Percentiles rank a stretch among this genome's conserved stretches.
Conservation (phyloP, 352 stramenopile genomes). For the Elongisporangium undulatum region DNA sequence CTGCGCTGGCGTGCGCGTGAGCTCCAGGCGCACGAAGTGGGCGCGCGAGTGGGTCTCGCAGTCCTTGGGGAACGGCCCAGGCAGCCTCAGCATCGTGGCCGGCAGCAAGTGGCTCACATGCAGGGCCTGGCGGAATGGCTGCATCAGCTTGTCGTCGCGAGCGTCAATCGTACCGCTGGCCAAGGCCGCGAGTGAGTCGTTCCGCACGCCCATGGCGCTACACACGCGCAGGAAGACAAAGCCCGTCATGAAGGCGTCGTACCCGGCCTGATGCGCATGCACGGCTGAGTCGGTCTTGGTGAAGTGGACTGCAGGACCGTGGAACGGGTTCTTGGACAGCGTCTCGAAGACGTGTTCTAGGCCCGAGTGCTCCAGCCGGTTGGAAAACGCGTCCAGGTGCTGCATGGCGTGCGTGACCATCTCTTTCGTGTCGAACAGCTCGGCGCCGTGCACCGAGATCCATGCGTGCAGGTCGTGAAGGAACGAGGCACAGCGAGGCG, state of each 20-base stretch:
- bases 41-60: conserved; percentile 41
- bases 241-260: conserved; percentile 79
- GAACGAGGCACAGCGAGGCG: conserved; percentile 48
- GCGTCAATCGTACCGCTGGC: conserved; percentile 1
- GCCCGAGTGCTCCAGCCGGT: conserved; percentile 52
- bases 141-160: conserved; percentile 11
- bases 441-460: conserved; percentile 15
- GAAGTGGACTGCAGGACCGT: conserved; percentile 41
- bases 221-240: conserved; percentile 70
- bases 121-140: conserved; percentile 38
- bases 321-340: conserved; percentile 61
- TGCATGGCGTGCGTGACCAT: conserved; percentile 64
- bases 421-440: conserved; percentile 73
- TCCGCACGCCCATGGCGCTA: conserved; percentile 47
- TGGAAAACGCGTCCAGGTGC: conserved; percentile 48
- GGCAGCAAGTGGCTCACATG: conserved; percentile 67
- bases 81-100: conserved; percentile 33
- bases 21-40: conserved; percentile 44
- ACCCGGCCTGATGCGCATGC: conserved; percentile 67
- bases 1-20: conserved; percentile 42
- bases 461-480: conserved; percentile 48
- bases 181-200: conserved; percentile 41
- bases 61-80: conserved; percentile 36
- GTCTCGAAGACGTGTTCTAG: conserved; percentile 63
- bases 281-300: conserved; percentile 17